phyloP scores from a whole-genome alignment of 2,329 filamentous ascomycete species.

The Didymella pinodella region DNA sequence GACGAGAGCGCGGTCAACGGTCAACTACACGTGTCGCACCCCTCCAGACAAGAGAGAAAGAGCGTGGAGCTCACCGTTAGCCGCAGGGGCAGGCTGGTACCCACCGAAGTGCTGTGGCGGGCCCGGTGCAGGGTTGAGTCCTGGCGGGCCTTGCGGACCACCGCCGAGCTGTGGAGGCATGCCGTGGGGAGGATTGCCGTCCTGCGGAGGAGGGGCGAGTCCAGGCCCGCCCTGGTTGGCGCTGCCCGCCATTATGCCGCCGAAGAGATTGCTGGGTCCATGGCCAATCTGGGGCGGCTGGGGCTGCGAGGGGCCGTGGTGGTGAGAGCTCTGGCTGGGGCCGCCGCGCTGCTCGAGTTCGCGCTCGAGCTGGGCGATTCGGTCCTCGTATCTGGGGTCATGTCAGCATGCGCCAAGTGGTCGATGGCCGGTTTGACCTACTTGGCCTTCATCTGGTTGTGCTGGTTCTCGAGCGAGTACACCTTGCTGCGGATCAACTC shows the following conservation, averaged over 20 bases:
- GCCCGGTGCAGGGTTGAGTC: constrained; percentile 63
- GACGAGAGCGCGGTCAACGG: background rate
- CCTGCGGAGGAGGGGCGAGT: constrained; percentile 74
- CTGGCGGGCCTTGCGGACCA: constrained; percentile 79
- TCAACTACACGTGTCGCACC: background rate
- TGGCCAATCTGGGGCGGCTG: constrained; percentile 86
- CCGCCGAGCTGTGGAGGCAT: constrained; percentile 64
- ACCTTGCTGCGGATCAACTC: constrained; percentile 93
- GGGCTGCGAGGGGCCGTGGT: constrained; percentile 73
- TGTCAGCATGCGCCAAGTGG: background rate
- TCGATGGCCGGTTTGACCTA: constrained; percentile 58
- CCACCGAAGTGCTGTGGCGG: constrained; percentile 75
- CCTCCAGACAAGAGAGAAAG: constrained; percentile 15
- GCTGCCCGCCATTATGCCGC: constrained; percentile 92
- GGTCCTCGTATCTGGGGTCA: constrained; percentile 82
- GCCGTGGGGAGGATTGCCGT: constrained; percentile 66
- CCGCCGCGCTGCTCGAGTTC: constrained; percentile 80
- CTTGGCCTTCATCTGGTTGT: constrained; percentile 90
- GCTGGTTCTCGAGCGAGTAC: constrained; percentile 88
- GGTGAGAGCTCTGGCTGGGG: constrained; percentile 72
- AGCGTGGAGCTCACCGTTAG: constrained; percentile 63
- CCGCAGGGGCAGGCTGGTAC: constrained; percentile 69
- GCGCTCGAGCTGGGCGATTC: constrained; percentile 83
- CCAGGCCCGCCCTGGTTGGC: constrained; percentile 83
- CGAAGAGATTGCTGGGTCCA: constrained; percentile 88